Evolutionary conservation across 2,329 filamentous ascomycete species (phyloP).

Genomic region (Decorospora gaudefroyi): DNA sequence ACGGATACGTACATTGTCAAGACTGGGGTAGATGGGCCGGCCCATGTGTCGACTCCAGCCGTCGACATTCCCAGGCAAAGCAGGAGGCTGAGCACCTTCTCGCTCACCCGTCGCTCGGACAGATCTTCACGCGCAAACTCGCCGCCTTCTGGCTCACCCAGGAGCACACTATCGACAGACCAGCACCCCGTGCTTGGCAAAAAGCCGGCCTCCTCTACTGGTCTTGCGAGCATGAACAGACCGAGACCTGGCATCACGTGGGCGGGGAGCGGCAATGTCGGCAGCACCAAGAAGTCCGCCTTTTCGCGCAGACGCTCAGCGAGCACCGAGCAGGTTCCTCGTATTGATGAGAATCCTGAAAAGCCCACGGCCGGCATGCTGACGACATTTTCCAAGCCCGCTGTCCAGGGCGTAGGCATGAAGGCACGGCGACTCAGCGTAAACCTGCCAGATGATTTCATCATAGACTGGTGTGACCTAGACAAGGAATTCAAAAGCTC

Average conservation of each 20-base stretch:
- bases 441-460: conserved; percentile 73
- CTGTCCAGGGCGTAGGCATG: conserved; percentile 72
- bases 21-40: conserved; percentile 36
- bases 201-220: conserved; percentile 37
- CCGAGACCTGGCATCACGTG: conserved; percentile 38
- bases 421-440: conserved; percentile 79
- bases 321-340: conserved; percentile 45
- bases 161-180: conserved; percentile 38
- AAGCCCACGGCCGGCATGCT: conserved; percentile 41
- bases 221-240: conserved; percentile 36
- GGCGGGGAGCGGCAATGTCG: conserved; percentile 31
- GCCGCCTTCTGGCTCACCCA: conserved; percentile 47
- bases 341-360: conserved; percentile 28
- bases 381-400: conserved; percentile 49
- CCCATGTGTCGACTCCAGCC: conserved; percentile 28
- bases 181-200: conserved; percentile 19
- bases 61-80: conserved; percentile 33
- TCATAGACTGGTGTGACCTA: conserved; percentile 70
- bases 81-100: conserved; percentile 46
- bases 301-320: conserved; percentile 43
- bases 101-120: conserved; percentile 46
- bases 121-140: conserved; percentile 45
- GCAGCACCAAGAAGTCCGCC: conserved; percentile 24
- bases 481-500: conserved; percentile 68
- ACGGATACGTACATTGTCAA: conserved; percentile 33